Conservation (phyloP, 345 rosid species). For the Salix dunnii region DNA sequence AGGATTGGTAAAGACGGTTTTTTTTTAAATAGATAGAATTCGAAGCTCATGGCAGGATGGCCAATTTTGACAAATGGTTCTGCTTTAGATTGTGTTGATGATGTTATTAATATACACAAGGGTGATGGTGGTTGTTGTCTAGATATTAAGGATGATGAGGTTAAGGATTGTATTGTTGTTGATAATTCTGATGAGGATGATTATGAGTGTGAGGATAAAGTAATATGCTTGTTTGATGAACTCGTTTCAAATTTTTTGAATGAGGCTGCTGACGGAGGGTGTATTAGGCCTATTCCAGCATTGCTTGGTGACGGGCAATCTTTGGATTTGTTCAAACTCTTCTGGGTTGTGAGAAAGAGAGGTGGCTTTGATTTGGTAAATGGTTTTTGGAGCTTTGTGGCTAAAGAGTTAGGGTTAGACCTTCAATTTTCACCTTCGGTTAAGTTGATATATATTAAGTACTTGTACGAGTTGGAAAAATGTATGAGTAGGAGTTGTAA, state of each 20-base stretch:
- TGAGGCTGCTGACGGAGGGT: constrained; percentile 39
- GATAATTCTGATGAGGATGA: constrained; percentile 15
- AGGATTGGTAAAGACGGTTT: neutral
- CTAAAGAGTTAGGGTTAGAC: constrained; percentile 48
- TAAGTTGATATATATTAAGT: constrained; percentile 51
- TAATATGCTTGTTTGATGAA: constrained; percentile 51
- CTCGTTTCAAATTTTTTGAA: constrained; percentile 42
- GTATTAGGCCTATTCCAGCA: constrained; percentile 45
- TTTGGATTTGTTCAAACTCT: constrained; percentile 62
- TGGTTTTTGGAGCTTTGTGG: constrained; percentile 55
- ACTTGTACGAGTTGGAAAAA: constrained; percentile 51
- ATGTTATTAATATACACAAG: constrained; percentile 1
- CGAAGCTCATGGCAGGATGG: constrained; percentile 54
- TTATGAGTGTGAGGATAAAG: constrained; percentile 26
- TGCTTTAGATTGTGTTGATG: constrained; percentile 28
- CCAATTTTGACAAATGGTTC: constrained; percentile 37
- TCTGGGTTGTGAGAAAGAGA: constrained; percentile 50
- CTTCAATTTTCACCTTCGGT: constrained; percentile 31
- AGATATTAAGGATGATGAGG: constrained; percentile 22
- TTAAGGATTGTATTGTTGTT: neutral
- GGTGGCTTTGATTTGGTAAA: constrained; percentile 57
- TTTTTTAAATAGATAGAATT: neutral
- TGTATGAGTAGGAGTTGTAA: constrained; percentile 34
- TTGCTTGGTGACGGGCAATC: constrained; percentile 45
- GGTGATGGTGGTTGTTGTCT: constrained; percentile 12